These are phyloP conservation scores for Hemileia vastatrix DNA, from an alignment of 1,284 basidiomycete genomes.

Conservation along the genomic window DNA sequence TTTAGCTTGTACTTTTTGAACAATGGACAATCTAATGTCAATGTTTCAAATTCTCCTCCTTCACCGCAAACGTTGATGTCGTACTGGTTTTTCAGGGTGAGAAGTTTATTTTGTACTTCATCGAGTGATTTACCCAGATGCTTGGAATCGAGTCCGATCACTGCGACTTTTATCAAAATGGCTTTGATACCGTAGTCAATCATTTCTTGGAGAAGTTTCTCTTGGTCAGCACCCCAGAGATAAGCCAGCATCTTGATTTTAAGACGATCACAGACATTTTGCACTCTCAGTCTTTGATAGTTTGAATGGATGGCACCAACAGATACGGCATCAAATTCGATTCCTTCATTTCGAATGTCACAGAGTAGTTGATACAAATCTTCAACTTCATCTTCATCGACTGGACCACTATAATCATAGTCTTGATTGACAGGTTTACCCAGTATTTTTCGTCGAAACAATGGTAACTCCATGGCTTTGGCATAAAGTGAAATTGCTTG, in stretches of 20 bases:
- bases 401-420: conserved; percentile 64
- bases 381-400: conserved; percentile 99
- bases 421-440: conserved; percentile 73
- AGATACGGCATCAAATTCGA: too few relatives aligned
- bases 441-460: conserved; percentile 70
- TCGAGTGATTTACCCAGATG: conserved; percentile 71
- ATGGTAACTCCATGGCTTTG: conserved; percentile 70
- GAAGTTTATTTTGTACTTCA: conserved; percentile 64
- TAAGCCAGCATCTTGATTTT: conserved; percentile 71
- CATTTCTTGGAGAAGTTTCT: conserved; percentile 76
- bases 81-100: conserved; percentile 65
- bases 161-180: conserved; percentile 90
- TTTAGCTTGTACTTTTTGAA: too few relatives aligned
- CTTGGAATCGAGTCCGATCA: conserved; percentile 66
- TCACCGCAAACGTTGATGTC: conserved; percentile 93
- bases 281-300: conserved; percentile 94
- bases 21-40: conserved; percentile 80
- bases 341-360: too few relatives aligned
- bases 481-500: conserved; percentile 83
- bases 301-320: conserved; percentile 95
- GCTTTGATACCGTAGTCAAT: conserved; percentile 66
- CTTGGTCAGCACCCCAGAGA: conserved; percentile 88
- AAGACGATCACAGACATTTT: too few relatives aligned
- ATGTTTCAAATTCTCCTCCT: conserved; percentile 94
- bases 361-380: conserved; percentile 72